phyloP scores from a whole-genome alignment of 805 yeast species.

The Lipomyces japonicus region DNA sequence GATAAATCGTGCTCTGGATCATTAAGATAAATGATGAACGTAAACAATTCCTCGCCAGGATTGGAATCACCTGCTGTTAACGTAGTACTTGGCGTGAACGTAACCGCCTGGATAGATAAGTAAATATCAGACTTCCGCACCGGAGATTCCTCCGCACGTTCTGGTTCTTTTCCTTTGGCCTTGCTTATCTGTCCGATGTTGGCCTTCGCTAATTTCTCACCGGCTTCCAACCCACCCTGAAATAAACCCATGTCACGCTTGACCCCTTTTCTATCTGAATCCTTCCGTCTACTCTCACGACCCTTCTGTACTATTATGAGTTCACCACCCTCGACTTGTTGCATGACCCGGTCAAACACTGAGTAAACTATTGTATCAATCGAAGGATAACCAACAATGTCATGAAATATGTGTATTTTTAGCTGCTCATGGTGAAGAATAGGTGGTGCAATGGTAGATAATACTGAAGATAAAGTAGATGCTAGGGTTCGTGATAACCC shows the following conservation, averaged over 20 bases:
- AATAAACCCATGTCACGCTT: constrained; percentile 61
- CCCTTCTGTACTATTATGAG: constrained; percentile 52
- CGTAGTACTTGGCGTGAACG: constrained; percentile 34
- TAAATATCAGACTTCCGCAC: constrained; percentile 56
- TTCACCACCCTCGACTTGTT: constrained; percentile 67
- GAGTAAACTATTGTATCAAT: constrained; percentile 49
- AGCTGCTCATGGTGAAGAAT: constrained; percentile 45
- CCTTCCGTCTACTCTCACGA: constrained; percentile 39
- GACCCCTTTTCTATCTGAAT: constrained; percentile 34
- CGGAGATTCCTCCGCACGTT: constrained; percentile 32
- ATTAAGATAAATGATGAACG: constrained; percentile 68
- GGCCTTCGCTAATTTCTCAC: constrained; percentile 83
- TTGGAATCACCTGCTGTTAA: constrained; percentile 40
- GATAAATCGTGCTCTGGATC: constrained; percentile 77
- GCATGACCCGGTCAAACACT: constrained; percentile 54
- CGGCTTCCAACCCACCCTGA: constrained; percentile 73
- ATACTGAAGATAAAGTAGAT: constrained; percentile 39
- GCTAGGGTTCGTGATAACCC: constrained; percentile 34
- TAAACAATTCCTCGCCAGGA: constrained; percentile 45
- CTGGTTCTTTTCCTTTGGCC: constrained; percentile 35
- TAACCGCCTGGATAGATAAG: constrained; percentile 64
- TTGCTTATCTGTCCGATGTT: constrained; percentile 57
- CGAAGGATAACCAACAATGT: constrained; percentile 44
- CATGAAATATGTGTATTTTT: constrained; percentile 44
- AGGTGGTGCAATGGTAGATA: constrained; percentile 46